Evolutionary conservation across 2,329 filamentous ascomycete species (phyloP).

Genomic region (Gremmenia infestans): DNA sequence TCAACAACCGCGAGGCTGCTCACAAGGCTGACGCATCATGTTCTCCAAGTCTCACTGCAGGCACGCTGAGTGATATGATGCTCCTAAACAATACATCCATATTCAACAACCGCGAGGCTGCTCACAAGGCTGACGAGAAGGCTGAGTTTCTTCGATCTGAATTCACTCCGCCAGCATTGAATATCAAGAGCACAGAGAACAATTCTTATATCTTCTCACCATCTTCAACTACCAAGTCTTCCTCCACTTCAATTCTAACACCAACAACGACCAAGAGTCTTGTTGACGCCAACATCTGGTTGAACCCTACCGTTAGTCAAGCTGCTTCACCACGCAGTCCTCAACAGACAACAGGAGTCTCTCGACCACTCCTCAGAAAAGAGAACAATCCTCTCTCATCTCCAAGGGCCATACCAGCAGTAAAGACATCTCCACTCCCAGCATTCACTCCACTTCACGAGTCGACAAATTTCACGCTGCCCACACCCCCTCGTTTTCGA

Average conservation of each 20-base stretch:
- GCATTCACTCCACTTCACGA: neutral
- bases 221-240: neutral
- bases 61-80: slow-evolving; percentile 3
- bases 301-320: too few relatives aligned
- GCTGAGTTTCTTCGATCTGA: neutral
- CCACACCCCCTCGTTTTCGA: too few relatives aligned
- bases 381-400: too few relatives aligned
- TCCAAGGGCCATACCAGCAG: too few relatives aligned
- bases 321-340: too few relatives aligned
- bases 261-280: neutral
- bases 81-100: slow-evolving; percentile 1
- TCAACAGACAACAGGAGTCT: too few relatives aligned
- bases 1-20: neutral
- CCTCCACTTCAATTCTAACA: neutral
- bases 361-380: too few relatives aligned
- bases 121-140: slow-evolving; percentile 1
- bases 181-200: neutral
- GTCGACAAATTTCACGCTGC: neutral
- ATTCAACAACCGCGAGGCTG: neutral
- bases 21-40: slow-evolving; percentile 1
- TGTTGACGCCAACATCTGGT: too few relatives aligned
- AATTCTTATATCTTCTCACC: neutral
- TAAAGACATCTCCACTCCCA: neutral
- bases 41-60: neutral
- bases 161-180: neutral